Evolutionary conservation across 495 filamentous ascomycete genomes (phyloP).

Genomic region (Jackrogersella multiformis): DNA sequence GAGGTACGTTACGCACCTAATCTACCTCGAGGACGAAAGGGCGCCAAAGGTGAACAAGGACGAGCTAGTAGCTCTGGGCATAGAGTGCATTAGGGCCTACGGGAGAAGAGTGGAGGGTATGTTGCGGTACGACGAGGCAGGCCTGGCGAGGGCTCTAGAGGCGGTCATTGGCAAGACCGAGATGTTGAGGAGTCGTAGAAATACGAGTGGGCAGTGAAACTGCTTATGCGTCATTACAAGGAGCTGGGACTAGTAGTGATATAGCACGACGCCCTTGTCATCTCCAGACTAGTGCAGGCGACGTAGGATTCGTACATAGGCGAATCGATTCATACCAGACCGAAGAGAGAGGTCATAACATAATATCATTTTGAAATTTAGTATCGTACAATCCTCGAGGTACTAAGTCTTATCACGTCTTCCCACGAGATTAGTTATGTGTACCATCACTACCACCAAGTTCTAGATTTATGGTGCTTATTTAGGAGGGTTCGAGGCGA

Average conservation of each 20-base stretch:
- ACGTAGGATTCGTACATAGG: background rate
- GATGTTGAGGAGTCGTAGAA: conserved; percentile 70
- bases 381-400: conserved; percentile 43
- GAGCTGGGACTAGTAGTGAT: background rate
- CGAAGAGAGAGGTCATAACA: conserved; percentile 13
- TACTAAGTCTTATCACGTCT: conserved; percentile 25
- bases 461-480: conserved; percentile 44
- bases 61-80: conserved; percentile 70
- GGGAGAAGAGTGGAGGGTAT: conserved; percentile 69
- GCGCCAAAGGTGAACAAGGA: conserved; percentile 75
- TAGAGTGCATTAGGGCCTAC: conserved; percentile 79
- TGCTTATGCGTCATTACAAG: background rate
- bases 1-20: conserved; percentile 81
- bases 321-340: background rate
- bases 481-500: conserved; percentile 63
- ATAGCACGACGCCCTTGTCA: background rate
- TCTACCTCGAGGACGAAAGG: conserved; percentile 79
- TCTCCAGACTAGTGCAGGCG: background rate
- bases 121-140: conserved; percentile 80
- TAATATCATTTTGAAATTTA: conserved; percentile 31
- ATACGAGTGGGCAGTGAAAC: conserved; percentile 60
- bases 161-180: conserved; percentile 77
- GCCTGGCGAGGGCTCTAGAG: conserved; percentile 78
- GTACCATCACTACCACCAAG: conserved; percentile 22
- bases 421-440: conserved; percentile 19